Conservation (phyloP, 306 rosid species). For the Fragaria ananassa region DNA sequence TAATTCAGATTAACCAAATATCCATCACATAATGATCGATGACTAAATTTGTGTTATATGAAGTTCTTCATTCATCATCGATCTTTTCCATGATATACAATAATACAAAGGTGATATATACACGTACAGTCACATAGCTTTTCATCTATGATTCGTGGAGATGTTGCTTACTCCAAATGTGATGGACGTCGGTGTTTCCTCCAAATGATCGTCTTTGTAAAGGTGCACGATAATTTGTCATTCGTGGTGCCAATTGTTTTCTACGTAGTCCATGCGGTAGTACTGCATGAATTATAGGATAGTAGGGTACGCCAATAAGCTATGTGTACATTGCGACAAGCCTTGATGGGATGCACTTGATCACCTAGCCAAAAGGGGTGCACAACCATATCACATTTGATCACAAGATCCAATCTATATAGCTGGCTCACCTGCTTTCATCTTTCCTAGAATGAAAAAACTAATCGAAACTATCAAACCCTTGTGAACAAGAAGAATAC, state of each 20-base stretch:
- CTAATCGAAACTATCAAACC: background rate
- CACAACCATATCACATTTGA: background rate
- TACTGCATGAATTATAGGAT: background rate
- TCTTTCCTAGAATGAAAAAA: no score
- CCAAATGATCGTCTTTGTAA: background rate
- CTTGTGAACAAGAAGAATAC: background rate
- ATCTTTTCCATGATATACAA: background rate
- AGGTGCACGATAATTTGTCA: background rate
- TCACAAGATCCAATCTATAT: background rate
- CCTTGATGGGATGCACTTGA: background rate
- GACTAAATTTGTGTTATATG: background rate
- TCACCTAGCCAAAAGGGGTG: background rate
- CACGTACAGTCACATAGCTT: background rate
- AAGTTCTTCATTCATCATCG: background rate
- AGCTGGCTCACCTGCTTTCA: background rate
- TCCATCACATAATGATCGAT: background rate
- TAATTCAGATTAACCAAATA: background rate
- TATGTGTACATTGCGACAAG: background rate
- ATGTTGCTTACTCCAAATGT: no score
- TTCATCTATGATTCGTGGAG: background rate
- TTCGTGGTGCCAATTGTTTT: background rate
- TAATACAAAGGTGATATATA: background rate
- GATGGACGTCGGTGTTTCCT: background rate
- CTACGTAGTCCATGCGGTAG: background rate
- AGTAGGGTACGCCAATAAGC: background rate